phyloP scores from a whole-genome alignment of 192 early-diverging fungal genomes.

The Backusella circina region DNA sequence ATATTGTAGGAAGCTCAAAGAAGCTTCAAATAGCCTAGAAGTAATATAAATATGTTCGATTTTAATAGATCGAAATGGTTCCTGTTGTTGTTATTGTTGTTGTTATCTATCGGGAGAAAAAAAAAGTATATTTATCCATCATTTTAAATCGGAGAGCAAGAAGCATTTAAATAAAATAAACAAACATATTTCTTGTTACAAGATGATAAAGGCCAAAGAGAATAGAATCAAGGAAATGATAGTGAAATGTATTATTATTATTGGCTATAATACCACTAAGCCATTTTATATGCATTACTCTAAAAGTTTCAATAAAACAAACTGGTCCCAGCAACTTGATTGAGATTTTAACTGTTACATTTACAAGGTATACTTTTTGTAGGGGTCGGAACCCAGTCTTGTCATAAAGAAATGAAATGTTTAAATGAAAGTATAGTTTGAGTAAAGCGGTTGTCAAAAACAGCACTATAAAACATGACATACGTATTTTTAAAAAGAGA shows the following conservation, averaged over 20 bases:
- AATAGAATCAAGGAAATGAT: not conserved
- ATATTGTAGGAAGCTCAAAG: not conserved
- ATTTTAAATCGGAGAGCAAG: not conserved
- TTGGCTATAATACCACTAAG: not conserved
- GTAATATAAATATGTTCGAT: not conserved
- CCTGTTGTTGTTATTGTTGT: not conserved
- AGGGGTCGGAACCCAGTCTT: not conserved
- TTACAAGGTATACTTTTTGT: not conserved
- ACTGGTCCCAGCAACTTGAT: not conserved
- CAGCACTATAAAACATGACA: not conserved
- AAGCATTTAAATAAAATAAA: not conserved
- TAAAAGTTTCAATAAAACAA: not conserved
- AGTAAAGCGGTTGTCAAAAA: not conserved
- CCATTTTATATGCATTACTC: not conserved
- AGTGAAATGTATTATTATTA: not conserved
- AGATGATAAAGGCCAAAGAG: not conserved
- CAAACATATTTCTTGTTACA: not conserved
- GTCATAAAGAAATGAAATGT: not conserved
- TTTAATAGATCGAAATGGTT: not conserved
- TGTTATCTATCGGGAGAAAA: not conserved
- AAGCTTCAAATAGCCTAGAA: not conserved
- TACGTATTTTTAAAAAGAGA: not conserved
- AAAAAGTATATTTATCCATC: conserved; percentile 1
- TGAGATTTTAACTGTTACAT: not conserved
- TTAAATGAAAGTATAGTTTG: not conserved